Conservation (phyloP, 1,284 basidiomycete species). For the Tremellales sp. region DNA sequence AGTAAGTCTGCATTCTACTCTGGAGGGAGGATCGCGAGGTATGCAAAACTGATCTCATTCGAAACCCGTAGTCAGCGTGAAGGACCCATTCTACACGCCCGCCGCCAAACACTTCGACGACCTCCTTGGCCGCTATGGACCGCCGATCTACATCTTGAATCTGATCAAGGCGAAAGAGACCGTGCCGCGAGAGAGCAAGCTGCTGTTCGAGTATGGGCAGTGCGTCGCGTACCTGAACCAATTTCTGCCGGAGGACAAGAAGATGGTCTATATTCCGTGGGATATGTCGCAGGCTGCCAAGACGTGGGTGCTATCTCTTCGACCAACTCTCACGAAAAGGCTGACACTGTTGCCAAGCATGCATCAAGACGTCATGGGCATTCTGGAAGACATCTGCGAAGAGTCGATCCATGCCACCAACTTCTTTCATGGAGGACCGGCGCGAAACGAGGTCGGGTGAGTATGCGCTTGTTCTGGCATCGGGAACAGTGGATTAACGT, state of each 20-base stretch:
- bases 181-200: conserved; percentile 86
- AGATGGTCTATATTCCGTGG: conserved; percentile 90
- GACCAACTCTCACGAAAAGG: background rate
- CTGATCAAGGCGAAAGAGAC: conserved; percentile 75
- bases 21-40: background rate
- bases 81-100: conserved; percentile 92
- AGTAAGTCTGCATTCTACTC: conserved; percentile 55
- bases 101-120: conserved; percentile 93
- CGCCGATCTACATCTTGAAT: conserved; percentile 90
- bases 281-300: conserved; percentile 93
- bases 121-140: conserved; percentile 83
- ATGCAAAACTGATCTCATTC: background rate
- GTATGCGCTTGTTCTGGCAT: conserved; percentile 1
- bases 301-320: conserved; percentile 23
- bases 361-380: conserved; percentile 92
- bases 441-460: conserved; percentile 33
- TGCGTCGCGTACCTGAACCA: conserved; percentile 94
- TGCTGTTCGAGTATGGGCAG: conserved; percentile 85
- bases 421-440: conserved; percentile 74
- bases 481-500: background rate
- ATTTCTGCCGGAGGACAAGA: conserved; percentile 79
- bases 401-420: conserved; percentile 86
- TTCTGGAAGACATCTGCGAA: conserved; percentile 91
- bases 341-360: conserved; percentile 53
- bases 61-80: conserved; percentile 67